Evolutionary conservation across 2,329 filamentous ascomycete genomes (phyloP).

Genomic region (Dactylonectria macrodidyma): DNA sequence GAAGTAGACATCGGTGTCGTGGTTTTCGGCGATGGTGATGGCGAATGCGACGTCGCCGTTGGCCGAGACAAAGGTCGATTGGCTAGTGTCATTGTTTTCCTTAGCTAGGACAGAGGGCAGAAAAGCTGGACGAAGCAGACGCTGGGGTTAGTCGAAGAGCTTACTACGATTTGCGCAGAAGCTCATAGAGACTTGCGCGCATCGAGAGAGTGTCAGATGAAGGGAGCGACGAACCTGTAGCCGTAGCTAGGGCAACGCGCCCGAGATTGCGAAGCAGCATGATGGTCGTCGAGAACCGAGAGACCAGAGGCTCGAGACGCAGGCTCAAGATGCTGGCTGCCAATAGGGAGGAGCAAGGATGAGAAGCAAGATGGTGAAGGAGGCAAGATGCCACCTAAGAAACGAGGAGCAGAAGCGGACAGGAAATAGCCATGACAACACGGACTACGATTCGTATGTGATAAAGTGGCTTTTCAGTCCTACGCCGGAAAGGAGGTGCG

Average conservation of each 20-base stretch:
- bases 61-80: constrained; percentile 62
- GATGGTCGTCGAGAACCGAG: constrained; percentile 8
- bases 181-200: not conserved
- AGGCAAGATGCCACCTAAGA: not conserved
- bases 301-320: not conserved
- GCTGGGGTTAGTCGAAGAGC: constrained; percentile 12
- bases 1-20: constrained; percentile 67
- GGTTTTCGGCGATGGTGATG: constrained; percentile 63
- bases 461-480: not conserved
- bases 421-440: not conserved
- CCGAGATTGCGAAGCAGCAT: constrained; percentile 51
- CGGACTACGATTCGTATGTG: too few relatives aligned
- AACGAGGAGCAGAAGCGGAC: not conserved
- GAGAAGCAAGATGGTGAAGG: not conserved
- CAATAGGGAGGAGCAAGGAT: not conserved
- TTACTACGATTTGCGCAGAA: not conserved
- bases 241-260: constrained; percentile 47
- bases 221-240: constrained; percentile 44
- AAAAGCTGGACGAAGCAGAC: constrained; percentile 36
- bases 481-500: constrained; percentile 42
- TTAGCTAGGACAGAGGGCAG: constrained; percentile 45
- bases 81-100: constrained; percentile 47
- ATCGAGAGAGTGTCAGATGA: not conserved
- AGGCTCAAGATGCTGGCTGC: constrained; percentile 30
- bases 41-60: constrained; percentile 64